A percentile compares a stretch with the other conserved stretches of the same genome.
Conservation (phyloP, 129 eudicot genomes). For the Arctium minus region DNA sequence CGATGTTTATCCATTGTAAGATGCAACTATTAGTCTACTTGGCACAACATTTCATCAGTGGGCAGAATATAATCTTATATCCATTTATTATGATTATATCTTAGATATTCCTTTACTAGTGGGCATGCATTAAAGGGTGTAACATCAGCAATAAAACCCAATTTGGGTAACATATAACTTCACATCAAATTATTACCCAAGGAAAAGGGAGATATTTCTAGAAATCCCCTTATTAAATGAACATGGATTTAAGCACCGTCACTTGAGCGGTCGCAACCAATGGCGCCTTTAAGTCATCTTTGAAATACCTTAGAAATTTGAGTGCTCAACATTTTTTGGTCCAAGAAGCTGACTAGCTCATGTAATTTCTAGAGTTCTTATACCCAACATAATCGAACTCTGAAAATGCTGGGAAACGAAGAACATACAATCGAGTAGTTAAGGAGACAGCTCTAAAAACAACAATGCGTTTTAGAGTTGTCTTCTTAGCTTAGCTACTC, state of each 20-base stretch:
- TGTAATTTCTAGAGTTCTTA: constrained; percentile 12
- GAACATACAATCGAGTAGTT: background rate
- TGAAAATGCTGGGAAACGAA: background rate
- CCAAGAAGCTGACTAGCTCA: background rate
- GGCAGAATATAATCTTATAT: background rate
- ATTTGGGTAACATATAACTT: background rate
- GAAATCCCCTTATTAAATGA: background rate
- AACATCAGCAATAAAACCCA: constrained; percentile 2
- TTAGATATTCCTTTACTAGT: constrained; percentile 9
- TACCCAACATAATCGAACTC: background rate
- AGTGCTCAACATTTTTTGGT: constrained; percentile 1
- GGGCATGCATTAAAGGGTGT: background rate
- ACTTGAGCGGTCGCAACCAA: background rate
- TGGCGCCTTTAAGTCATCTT: background rate
- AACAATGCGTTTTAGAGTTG: background rate
- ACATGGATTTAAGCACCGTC: background rate
- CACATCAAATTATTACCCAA: background rate
- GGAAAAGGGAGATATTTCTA: background rate
- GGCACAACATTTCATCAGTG: background rate
- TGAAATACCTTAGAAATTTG: background rate
- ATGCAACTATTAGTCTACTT: constrained; percentile 17
- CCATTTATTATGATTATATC: background rate
- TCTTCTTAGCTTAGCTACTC: no score
- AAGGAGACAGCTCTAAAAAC: background rate
- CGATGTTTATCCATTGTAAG: constrained; percentile 1